These are phyloP conservation scores for Theileria annulata DNA, from an alignment of 169 alveolate species.

Conservation along the genomic window DNA sequence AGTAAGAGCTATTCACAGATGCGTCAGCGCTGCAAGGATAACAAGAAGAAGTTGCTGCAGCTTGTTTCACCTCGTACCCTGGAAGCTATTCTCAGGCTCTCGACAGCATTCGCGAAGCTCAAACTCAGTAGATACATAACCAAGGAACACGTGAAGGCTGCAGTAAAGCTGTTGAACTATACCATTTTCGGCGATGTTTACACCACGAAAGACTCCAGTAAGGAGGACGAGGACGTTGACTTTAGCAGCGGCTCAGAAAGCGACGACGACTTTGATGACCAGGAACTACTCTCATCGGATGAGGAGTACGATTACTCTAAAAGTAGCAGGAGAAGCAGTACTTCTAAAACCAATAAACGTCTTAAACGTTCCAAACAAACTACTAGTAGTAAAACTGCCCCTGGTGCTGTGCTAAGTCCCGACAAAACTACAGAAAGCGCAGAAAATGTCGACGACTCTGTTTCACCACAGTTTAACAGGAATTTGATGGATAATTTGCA, in stretches of 20 bases:
- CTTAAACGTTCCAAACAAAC: neutral
- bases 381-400: neutral
- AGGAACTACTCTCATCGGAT: neutral
- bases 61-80: constrained; percentile 83
- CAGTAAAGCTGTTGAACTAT: constrained; percentile 77
- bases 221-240: constrained; percentile 32
- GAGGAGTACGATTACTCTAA: neutral
- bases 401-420: neutral
- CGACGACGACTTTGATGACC: neutral
- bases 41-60: constrained; percentile 69
- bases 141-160: constrained; percentile 75
- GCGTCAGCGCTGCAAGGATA: constrained; percentile 69
- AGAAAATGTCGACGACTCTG: constrained; percentile 25
- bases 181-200: constrained; percentile 79
- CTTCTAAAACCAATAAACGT: neutral
- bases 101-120: constrained; percentile 86
- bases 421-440: neutral
- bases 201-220: constrained; percentile 6
- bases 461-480: constrained; percentile 43
- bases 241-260: neutral
- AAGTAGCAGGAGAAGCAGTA: neutral
- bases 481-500: constrained; percentile 48
- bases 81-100: constrained; percentile 87
- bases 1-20: constrained; percentile 75
- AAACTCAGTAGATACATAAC: constrained; percentile 80